Conservation (phyloP, 1,284 basidiomycete genomes). For the Ceratobasidium sp. region DNA sequence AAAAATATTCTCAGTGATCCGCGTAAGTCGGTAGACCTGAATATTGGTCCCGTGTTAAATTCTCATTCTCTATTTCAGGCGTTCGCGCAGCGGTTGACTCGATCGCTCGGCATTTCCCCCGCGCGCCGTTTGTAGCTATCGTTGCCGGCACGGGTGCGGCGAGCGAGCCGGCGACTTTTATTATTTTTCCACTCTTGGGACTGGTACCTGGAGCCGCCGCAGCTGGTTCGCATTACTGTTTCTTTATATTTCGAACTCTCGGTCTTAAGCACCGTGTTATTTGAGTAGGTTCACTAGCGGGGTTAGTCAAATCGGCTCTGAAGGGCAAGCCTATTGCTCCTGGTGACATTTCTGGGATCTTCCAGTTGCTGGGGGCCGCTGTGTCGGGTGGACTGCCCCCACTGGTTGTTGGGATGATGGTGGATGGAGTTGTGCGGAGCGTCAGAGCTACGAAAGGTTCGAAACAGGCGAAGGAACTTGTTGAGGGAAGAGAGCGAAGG, state of each 20-base stretch:
- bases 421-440: background rate
- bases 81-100: background rate
- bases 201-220: background rate
- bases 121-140: background rate
- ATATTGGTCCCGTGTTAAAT: background rate
- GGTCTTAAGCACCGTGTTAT: background rate
- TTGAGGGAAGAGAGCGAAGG: no score
- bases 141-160: background rate
- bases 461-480: background rate
- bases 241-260: no score
- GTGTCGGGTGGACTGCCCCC: background rate
- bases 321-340: constrained; percentile 25
- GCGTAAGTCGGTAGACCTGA: background rate
- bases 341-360: constrained; percentile 18
- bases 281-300: constrained; percentile 41
- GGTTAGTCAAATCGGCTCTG: constrained; percentile 28
- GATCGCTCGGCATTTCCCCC: constrained; percentile 6
- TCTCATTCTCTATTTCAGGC: background rate
- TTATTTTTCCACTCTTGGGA: background rate
- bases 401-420: constrained; percentile 5
- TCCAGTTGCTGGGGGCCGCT: constrained; percentile 13
- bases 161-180: background rate
- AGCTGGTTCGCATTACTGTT: background rate
- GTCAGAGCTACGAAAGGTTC: no score
- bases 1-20: constrained; percentile 4